These are phyloP conservation scores for Pleurotus giganteus DNA, from an alignment of 768 basidiomycete genomes.

Conservation along the genomic window DNA sequence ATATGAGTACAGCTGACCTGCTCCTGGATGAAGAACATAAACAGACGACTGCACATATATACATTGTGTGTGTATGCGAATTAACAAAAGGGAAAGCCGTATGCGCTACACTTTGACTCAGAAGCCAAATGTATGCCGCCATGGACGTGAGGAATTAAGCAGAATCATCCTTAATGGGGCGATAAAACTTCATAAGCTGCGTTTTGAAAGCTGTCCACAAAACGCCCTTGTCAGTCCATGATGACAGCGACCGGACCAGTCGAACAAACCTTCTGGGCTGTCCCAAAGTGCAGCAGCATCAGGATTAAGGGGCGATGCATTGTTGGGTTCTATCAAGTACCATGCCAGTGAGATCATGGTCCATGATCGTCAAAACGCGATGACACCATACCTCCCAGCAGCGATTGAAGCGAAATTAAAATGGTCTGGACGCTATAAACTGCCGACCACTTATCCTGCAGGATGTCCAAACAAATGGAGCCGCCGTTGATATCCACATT, in stretches of 20 bases:
- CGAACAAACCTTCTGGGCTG: constrained; percentile 54
- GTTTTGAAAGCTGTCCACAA: constrained; percentile 57
- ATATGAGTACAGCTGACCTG: no score
- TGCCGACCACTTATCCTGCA: constrained; percentile 93
- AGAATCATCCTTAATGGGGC: constrained; percentile 42
- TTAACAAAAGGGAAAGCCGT: no score
- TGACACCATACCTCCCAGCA: constrained; percentile 83
- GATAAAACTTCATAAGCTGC: constrained; percentile 73
- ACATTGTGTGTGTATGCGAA: no score
- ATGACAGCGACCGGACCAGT: no score
- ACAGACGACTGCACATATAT: no score
- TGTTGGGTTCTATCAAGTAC: constrained; percentile 74
- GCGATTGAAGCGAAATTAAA: constrained; percentile 80
- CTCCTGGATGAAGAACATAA: no score
- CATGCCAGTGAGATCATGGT: constrained; percentile 5
- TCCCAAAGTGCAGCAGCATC: constrained; percentile 86
- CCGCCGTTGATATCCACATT: constrained; percentile 81
- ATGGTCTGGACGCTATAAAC: constrained; percentile 92
- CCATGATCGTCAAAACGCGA: not conserved
- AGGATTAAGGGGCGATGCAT: constrained; percentile 84
- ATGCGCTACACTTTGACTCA: no score
- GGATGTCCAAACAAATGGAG: constrained; percentile 83
- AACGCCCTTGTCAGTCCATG: not conserved
- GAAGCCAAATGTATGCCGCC: no score
- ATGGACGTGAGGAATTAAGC: constrained; percentile 19